Base-by-base conservation (phyloP, 371 early-diverging fungal genomes). In the Blakeslea trispora region DNA sequence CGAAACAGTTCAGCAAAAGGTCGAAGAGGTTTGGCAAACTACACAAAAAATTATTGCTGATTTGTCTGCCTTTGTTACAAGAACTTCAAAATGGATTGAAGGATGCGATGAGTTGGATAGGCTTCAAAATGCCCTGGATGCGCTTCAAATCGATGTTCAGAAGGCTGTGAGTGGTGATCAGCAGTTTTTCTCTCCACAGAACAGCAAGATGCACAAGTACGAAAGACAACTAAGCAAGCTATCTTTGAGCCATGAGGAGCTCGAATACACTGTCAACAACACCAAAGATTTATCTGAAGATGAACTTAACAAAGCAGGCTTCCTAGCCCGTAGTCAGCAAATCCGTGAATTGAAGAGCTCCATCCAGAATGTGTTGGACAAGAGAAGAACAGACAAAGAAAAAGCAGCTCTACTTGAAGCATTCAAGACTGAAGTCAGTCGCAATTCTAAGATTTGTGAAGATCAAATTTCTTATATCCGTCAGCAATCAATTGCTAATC, bases 381-480 rank as follows among this genome's bases (percentile, higher is more conserved):
- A 62, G 18, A 61, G 57, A 37, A 51, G 62, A 45, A 35, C 58
- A 40, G 68, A 71, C 13, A 59, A 60, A n/a, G 77, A 76, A 42
- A 53, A 67, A 24, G 39, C 48, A 0, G 37, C 37, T 9, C 31
- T 73, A 10, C 43, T 69, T 47, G 60, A 58, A 3, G 31, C 51
- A 0, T 68, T 64, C 22, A 59, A 56, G n/a, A 34, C 35, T 0
- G 63, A 73, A 45, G 50, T 65, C 0, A 51, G 55, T 5, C 66
- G 63, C 18, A 59, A 67, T 0, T 55, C 65, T 24, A 59, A 56
- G 11, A 19, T 61, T 0, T 71, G 74, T n/a, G 77, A 76, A 44
- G 77, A 76, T 23, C 77, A 76, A 41, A 59, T 73, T 3, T 35
- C 64, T 0, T 71, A 69, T 49, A 62, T 76, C 17, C 63, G 63